A percentile compares a stretch with the other conserved stretches of the same genome.
These are phyloP conservation scores for Zygoascus sp. DNA, from an alignment of 1,139 yeast genomes.

Conservation along the genomic window DNA sequence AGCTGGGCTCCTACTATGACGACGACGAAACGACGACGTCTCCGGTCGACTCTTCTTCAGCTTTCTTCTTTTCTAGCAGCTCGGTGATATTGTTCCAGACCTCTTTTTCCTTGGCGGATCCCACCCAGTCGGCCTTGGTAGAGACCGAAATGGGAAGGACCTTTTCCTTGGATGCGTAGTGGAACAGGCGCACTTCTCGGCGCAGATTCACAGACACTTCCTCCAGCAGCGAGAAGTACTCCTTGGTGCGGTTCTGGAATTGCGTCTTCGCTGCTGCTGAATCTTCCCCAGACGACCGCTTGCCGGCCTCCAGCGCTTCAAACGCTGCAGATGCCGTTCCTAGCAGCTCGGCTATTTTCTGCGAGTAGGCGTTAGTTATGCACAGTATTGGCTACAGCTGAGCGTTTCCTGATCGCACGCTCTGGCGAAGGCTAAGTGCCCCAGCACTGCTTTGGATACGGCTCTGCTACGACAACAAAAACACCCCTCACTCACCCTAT, in stretches of 20 bases:
- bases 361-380: background rate
- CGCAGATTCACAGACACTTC: constrained; percentile 38
- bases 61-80: constrained; percentile 9
- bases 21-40: too few species aligned
- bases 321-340: constrained; percentile 40
- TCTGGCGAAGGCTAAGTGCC: too few species aligned
- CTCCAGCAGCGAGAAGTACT: constrained; percentile 33
- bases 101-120: constrained; percentile 33
- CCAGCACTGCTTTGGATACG: too few species aligned
- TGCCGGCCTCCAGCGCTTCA: constrained; percentile 38
- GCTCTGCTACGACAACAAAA: too few species aligned
- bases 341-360: constrained; percentile 37
- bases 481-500: constrained; percentile 32
- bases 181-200: constrained; percentile 38
- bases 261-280: constrained; percentile 29
- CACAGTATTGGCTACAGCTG: too few species aligned
- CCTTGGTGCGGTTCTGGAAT: constrained; percentile 31
- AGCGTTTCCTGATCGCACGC: too few species aligned
- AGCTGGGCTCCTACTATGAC: too few species aligned
- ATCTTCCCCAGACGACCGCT: constrained; percentile 31
- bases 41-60: background rate
- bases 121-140: constrained; percentile 36
- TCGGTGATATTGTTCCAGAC: constrained; percentile 29
- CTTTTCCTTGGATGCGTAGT: constrained; percentile 38
- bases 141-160: constrained; percentile 36